These are phyloP conservation scores for Murraya koenigii DNA, from an alignment of 345 rosid species.

Conservation along the genomic window DNA sequence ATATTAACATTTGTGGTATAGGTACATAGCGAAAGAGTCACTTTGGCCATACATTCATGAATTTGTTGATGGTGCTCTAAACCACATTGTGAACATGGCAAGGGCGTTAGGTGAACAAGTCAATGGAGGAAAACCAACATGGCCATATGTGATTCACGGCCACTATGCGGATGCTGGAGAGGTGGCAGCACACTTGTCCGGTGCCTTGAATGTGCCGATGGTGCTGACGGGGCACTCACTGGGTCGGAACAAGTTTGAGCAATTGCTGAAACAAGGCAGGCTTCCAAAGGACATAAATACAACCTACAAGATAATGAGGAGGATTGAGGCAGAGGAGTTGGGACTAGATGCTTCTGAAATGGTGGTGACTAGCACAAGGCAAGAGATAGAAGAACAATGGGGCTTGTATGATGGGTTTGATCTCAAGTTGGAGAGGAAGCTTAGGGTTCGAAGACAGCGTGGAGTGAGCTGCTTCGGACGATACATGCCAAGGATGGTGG, in stretches of 20 bases:
- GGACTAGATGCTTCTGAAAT: conserved; percentile 60
- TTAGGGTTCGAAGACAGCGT: conserved; percentile 55
- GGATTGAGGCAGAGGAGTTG: conserved; percentile 59
- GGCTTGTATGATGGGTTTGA: conserved; percentile 75
- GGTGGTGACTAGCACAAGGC: conserved; percentile 73
- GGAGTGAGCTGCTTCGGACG: conserved; percentile 71
- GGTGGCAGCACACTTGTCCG: conserved; percentile 58
- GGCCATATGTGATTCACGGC: conserved; percentile 74
- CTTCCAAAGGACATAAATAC: conserved; percentile 52
- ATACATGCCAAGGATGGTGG: conserved; percentile 72
- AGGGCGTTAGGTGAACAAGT: conserved; percentile 54
- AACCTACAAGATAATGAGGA: conserved; percentile 61
- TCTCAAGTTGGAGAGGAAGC: conserved; percentile 61
- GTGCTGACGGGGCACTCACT: conserved; percentile 67
- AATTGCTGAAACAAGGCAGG: conserved; percentile 65
- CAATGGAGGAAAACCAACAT: conserved; percentile 51
- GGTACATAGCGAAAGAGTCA: conserved; percentile 67
- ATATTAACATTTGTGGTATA: neutral
- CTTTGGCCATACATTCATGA: conserved; percentile 69
- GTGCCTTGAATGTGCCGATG: conserved; percentile 66
- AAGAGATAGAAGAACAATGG: conserved; percentile 80
- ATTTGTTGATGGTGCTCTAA: conserved; percentile 59
- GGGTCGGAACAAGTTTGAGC: conserved; percentile 71
- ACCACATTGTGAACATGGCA: conserved; percentile 61
- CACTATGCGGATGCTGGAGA: conserved; percentile 77